Evolutionary conservation across 2,329 filamentous ascomycete species (phyloP).

Genomic region (Didymella arachidicola): DNA sequence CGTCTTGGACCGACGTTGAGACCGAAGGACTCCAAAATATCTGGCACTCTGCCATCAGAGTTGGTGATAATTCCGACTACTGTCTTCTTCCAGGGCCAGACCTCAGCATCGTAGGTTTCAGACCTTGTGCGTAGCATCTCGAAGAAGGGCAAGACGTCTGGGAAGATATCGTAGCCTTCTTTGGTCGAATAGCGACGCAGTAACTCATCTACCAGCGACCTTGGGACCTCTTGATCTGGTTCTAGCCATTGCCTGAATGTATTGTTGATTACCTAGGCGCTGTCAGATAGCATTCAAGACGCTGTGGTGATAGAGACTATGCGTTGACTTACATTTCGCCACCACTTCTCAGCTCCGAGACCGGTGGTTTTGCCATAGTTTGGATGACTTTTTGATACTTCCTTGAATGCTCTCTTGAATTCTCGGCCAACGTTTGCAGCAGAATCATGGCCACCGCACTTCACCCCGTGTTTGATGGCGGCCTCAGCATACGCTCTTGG

Average conservation of each 20-base stretch:
- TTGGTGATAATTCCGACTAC: conserved; percentile 68
- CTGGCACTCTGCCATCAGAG: conserved; percentile 67
- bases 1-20: conserved; percentile 53
- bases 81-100: conserved; percentile 52
- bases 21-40: conserved; percentile 62
- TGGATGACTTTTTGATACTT: conserved; percentile 58
- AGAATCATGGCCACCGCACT: conserved; percentile 49
- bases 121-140: conserved; percentile 46
- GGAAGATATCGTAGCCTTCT: conserved; percentile 61
- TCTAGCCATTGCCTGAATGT: conserved; percentile 52
- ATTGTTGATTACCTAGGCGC: conserved; percentile 59
- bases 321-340: conserved; percentile 61
- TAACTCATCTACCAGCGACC: conserved; percentile 57
- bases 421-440: conserved; percentile 37
- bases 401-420: conserved; percentile 57
- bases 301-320: background rate
- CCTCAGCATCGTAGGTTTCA: background rate
- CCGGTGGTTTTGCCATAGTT: conserved; percentile 66
- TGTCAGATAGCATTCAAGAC: conserved; percentile 9
- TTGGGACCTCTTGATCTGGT: conserved; percentile 51
- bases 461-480: conserved; percentile 61
- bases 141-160: conserved; percentile 58
- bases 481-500: conserved; percentile 62
- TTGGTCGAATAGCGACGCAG: conserved; percentile 62
- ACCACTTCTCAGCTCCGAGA: conserved; percentile 64